phyloP scores from a whole-genome alignment of 192 early-diverging fungal genomes.

The Linnemannia elongata region DNA sequence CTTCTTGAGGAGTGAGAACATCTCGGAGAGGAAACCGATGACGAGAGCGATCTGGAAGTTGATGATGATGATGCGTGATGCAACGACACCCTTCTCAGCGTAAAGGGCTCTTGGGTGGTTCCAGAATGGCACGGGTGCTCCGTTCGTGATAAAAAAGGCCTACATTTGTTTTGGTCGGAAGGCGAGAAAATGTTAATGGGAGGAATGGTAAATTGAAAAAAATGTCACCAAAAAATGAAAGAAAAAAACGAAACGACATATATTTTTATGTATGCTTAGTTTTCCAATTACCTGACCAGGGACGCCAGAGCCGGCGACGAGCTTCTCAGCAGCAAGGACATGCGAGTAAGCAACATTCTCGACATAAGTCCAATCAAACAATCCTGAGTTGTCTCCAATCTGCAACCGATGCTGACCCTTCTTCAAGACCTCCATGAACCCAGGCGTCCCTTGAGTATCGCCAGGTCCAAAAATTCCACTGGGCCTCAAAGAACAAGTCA shows the following conservation, averaged over 20 bases:
- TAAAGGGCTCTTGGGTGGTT: constrained; percentile 83
- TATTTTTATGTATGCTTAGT: constrained; percentile 12
- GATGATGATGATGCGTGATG: constrained; percentile 73
- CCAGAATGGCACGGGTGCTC: constrained; percentile 91
- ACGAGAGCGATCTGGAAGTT: constrained; percentile 61
- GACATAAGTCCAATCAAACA: constrained; percentile 96
- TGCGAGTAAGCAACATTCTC: constrained; percentile 95
- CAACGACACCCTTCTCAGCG: constrained; percentile 68
- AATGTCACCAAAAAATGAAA: constrained; percentile 18
- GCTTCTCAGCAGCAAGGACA: constrained; percentile 84
- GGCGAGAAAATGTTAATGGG: background rate
- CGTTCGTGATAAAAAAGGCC: constrained; percentile 94
- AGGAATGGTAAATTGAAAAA: background rate
- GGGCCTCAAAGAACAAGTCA: constrained; percentile 86
- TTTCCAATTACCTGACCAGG: constrained; percentile 61
- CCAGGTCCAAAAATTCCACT: constrained; percentile 94
- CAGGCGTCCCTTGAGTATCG: constrained; percentile 79
- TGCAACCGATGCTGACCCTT: constrained; percentile 78
- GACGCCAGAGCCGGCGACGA: constrained; percentile 56
- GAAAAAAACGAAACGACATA: background rate
- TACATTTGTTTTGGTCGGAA: constrained; percentile 48
- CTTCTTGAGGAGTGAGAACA: constrained; percentile 71
- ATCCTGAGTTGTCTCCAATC: constrained; percentile 85
- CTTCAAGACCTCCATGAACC: constrained; percentile 72
- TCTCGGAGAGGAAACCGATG: constrained; percentile 74